Evolutionary conservation across 768 basidiomycete species (phyloP).

Genomic region (Amylocystis lapponica): DNA sequence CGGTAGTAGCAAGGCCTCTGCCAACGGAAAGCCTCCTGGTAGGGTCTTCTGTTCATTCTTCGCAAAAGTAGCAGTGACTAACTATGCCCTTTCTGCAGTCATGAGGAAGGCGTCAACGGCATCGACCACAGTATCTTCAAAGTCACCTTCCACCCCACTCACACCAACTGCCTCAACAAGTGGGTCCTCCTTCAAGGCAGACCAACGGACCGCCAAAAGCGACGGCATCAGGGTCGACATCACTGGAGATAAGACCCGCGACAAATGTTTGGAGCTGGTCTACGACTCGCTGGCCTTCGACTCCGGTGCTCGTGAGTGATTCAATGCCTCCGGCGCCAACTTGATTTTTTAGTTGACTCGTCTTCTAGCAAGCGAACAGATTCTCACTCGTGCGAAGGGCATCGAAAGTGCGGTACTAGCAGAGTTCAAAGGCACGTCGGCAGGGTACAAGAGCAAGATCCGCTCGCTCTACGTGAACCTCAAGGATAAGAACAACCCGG

Average conservation of each 20-base stretch:
- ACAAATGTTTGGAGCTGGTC: constrained; percentile 83
- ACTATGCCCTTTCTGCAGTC: background rate
- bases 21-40: constrained; percentile 32
- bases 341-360: constrained; percentile 1
- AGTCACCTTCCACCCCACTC: constrained; percentile 18
- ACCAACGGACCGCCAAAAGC: constrained; percentile 52
- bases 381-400: constrained; percentile 57
- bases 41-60: constrained; percentile 15
- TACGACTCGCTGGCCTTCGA: constrained; percentile 89
- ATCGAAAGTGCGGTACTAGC: constrained; percentile 64
- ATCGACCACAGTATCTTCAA: constrained; percentile 9
- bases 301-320: constrained; percentile 77
- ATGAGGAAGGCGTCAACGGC: constrained; percentile 16
- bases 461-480: constrained; percentile 88
- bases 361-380: constrained; percentile 42
- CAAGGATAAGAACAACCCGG: constrained; percentile 92
- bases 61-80: background rate
- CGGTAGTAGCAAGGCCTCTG: constrained; percentile 10
- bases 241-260: constrained; percentile 69
- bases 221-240: constrained; percentile 58
- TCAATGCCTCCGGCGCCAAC: background rate
- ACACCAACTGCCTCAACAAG: constrained; percentile 17
- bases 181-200: constrained; percentile 24
- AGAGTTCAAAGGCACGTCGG: constrained; percentile 37
- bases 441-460: constrained; percentile 70